Evolutionary conservation across 176 grass and related monocot species (phyloP), one percentile per base, ranked within the genome.

Genomic region (Oryza brachyantha): DNA sequence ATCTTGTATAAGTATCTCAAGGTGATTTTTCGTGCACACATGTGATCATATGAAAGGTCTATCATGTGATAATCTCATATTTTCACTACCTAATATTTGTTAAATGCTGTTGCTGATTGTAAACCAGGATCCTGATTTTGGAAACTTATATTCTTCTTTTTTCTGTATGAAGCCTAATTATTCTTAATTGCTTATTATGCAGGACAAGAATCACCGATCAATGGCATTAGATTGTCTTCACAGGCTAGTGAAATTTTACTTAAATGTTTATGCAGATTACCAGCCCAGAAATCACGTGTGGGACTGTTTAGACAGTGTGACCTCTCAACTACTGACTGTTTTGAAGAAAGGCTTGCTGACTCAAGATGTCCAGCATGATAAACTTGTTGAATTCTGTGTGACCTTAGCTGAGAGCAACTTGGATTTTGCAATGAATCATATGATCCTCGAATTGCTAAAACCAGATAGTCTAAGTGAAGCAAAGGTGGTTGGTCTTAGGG

Each of bases 141-240:
- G 60, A 66, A 82, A 74, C 50, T 83, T 72, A 11, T 58, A 27
- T 82, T 84, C 27, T 78, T 77, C 25, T 46, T 77, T 80, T 68
- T 28, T 73, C 61, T 58, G 24, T 59, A 34, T 88, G n/a, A 78
- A 68, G 14, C 43, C 65, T 55, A 88, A 39, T 72, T 76, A 43
- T 85, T 29, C 80, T 73, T 74, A 45, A 27, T 48, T 27, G 13
- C 70, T 75, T 84, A 29, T 87, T 24, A 43, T 72, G 77, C 93
- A 96, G 93, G 96, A 98, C 48, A 98, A 98, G 84, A 98, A 92
- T 87, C 96, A 94, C 74, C 91, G 96, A 14, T 98, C 96, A 46
- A 98, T 98, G 96, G 90, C 92, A 81, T 84, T 98, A 61, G 96
- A 98, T 82, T 98, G 96, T 82, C 92, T 98, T 68, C 96, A 98